A percentile compares a stretch with the other conserved stretches of the same genome.
Evolutionary conservation across 441 rosid genomes (phyloP).

Genomic region (Brassica hybrid): DNA sequence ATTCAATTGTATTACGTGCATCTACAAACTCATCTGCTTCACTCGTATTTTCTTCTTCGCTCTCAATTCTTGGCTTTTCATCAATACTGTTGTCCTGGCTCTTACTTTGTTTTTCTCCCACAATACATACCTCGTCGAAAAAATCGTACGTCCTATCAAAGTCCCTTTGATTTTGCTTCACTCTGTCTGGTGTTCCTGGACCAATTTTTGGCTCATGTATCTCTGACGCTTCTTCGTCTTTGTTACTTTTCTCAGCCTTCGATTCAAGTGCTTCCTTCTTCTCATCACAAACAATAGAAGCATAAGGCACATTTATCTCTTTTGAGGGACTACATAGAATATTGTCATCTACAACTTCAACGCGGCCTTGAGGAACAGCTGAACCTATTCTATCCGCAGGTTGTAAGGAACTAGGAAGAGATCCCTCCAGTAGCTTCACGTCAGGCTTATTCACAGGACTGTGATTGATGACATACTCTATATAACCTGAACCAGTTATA

Average conservation of each 20-base stretch:
- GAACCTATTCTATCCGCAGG: constrained; percentile 50
- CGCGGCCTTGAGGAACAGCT: constrained; percentile 46
- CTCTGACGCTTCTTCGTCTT: constrained; percentile 37
- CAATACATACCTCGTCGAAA: constrained; percentile 43
- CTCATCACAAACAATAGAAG: constrained; percentile 71
- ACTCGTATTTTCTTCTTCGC: constrained; percentile 55
- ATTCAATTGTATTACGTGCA: constrained; percentile 92
- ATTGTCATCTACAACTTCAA: constrained; percentile 46
- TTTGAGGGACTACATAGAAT: constrained; percentile 47
- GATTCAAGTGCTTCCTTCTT: constrained; percentile 66
- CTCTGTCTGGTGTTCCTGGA: constrained; percentile 45
- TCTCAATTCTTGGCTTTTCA: constrained; percentile 26
- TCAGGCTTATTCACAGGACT: constrained; percentile 57
- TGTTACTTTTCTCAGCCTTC: constrained; percentile 36
- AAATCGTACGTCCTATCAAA: constrained; percentile 30
- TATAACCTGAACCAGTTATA: constrained; percentile 67
- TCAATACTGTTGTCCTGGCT: constrained; percentile 54
- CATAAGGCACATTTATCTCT: constrained; percentile 46
- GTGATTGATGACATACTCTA: constrained; percentile 60
- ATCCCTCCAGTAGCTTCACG: constrained; percentile 54
- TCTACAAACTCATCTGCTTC: constrained; percentile 81
- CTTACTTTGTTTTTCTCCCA: constrained; percentile 41
- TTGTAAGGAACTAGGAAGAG: constrained; percentile 49
- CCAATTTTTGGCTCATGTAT: constrained; percentile 44
- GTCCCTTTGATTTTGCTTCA: constrained; percentile 34